Conservation (phyloP, 1,139 yeast species). For the Lodderomyces pseudojiufengensis region DNA sequence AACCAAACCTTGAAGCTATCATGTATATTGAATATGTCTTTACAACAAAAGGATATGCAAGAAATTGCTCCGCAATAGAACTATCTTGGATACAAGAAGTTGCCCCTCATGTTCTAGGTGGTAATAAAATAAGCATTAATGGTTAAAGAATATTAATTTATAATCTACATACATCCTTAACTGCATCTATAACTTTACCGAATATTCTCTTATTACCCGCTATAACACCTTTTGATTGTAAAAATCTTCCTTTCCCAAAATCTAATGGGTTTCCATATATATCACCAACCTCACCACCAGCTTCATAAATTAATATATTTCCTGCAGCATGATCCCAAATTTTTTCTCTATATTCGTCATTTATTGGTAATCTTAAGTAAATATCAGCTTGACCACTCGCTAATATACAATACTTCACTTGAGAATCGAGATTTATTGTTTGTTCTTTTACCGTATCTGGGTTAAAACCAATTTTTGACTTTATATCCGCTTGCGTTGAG, state of each 20-base stretch:
- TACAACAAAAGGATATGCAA: slow-evolving; percentile 89
- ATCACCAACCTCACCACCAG: slow-evolving; percentile 90
- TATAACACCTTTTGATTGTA: slow-evolving; percentile 84
- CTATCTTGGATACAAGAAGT: slow-evolving; percentile 83
- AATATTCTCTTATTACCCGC: slow-evolving; percentile 75
- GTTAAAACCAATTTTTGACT: slow-evolving; percentile 49
- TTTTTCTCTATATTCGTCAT: slow-evolving; percentile 76
- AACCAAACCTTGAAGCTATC: slow-evolving; percentile 71
- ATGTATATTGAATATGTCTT: slow-evolving; percentile 94
- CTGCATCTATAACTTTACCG: slow-evolving; percentile 44
- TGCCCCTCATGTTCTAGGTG: slow-evolving; percentile 65
- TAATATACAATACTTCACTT: slow-evolving; percentile 89
- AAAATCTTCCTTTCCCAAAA: slow-evolving; percentile 83
- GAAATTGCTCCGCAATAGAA: slow-evolving; percentile 82
- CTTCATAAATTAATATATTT: slow-evolving; percentile 75
- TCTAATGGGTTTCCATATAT: slow-evolving; percentile 69
- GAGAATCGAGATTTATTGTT: slow-evolving; percentile 80
- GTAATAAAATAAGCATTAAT: slow-evolving; percentile 25
- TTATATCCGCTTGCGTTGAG: slow-evolving; percentile 77
- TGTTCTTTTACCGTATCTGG: slow-evolving; percentile 43
- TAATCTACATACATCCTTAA: slow-evolving; percentile 32
- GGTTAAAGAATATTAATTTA: slow-evolving; percentile 21
- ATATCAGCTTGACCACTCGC: slow-evolving; percentile 92
- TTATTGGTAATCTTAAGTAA: slow-evolving; percentile 82
- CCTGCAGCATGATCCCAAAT: slow-evolving; percentile 99